Base-by-base conservation (phyloP, 495 filamentous ascomycete species). In the Coniosporium apollinis region DNA sequence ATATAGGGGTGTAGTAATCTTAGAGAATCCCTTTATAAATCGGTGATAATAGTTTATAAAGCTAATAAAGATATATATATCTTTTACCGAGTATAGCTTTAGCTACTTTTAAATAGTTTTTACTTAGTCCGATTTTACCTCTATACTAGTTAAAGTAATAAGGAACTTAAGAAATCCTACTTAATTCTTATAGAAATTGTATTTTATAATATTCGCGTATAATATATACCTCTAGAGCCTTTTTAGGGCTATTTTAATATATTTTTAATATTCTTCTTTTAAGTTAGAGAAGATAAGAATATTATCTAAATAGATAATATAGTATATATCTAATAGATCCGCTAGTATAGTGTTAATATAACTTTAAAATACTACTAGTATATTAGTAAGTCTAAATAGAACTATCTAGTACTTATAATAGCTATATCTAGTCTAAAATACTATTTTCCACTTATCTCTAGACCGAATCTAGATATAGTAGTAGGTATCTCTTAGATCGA, bases 1-100 rank as follows among this genome's bases (percentile, higher is more conserved):
- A n/a, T n/a, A n/a, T 31, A 51, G 25, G 22, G 41, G 28, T 28
- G 29, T 34, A 20, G 19, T 35, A 22, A 40, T 34, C 37, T 43
- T 34, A 17, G 30, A 36, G 22, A 47, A 49, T 28, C 28, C 28
- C 26, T 36, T 37, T 14, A 48, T 45, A 45, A 49, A 45, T 29
- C 32, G 22, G 22, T 28, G n/a, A 16, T 24, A 30, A 26, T 35
- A 49, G 20, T 44, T 48, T 14, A 34, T 17, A 38, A 42, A 50
- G 10, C 28, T 29, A 19, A 43, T 22, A 41, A 51, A 42, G n/a
- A 37, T 13, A 46, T 41, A 30, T 6, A 50, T 34, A 30, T 50
- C 28, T 11, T 37, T 34, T 19, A 37, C 14, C n/a, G 17, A 42
- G 20, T 38, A 19, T 2, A 22, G 36, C 18, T 5, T 29, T 40